Evolutionary conservation across 1,139 yeast genomes (phyloP).

Genomic region (Saccharomycopsis crataegensis): DNA sequence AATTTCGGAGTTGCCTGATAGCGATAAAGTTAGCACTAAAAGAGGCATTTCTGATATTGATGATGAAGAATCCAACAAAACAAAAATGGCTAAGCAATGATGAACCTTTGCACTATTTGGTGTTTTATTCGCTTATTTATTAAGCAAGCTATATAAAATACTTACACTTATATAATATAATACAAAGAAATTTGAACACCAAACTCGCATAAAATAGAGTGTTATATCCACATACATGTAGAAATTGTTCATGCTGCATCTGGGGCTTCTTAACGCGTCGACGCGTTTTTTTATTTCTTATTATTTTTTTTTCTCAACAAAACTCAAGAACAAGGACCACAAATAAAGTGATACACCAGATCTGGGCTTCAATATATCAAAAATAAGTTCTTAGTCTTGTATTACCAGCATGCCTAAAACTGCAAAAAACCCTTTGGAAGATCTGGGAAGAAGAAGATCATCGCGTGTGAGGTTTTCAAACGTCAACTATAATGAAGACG

Average conservation of each 20-base stretch:
- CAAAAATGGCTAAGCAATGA: background rate
- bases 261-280: too few species aligned
- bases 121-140: background rate
- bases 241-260: too few species aligned
- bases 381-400: background rate
- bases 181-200: too few species aligned
- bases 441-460: constrained; percentile 8
- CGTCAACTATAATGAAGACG: background rate
- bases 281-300: too few species aligned
- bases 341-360: too few species aligned
- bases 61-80: background rate
- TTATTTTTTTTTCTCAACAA: too few species aligned
- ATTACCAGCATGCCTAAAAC: background rate
- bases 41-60: background rate
- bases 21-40: background rate
- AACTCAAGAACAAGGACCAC: too few species aligned
- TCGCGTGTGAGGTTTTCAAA: background rate
- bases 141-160: background rate
- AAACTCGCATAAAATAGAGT: too few species aligned
- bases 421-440: background rate
- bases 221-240: too few species aligned
- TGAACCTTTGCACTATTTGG: background rate
- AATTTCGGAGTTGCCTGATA: background rate
- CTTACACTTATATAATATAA: too few species aligned
- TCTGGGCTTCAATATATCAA: background rate